Evolutionary conservation across 176 grass and related monocot species (phyloP), one percentile per base, ranked within the genome.

Genomic region (Cenchrus fungigraminus): DNA sequence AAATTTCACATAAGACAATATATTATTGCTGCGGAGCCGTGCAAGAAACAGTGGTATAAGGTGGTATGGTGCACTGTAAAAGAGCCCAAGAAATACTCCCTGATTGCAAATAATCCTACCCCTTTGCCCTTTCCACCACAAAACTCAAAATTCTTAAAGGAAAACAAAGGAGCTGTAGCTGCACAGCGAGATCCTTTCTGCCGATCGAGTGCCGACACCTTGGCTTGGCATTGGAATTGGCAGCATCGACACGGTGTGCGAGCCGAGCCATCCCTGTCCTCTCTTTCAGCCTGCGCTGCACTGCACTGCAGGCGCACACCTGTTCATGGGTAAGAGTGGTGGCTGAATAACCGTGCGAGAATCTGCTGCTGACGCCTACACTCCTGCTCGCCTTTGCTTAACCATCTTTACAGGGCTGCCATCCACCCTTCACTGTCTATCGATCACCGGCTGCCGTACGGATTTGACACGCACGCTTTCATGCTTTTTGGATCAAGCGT

Each of bases 341-440:
- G 25, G 47, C 65, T 57, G 73, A 75, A 22, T 69, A 68, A 69
- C 40, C n/a, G 16, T 78, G 54, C 51, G 77, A 46, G 64, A 51
- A 42, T 50, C 65, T 70, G 65, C 25, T 71, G 37, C 25, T 71
- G 37, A 37, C 28, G 28, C 52, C 29, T 52, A 37, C 59, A 37
- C 59, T 62, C n/a, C 64, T 16, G 7, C 65, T 70, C 42, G 40
- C 34, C 59, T 71, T 17, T 52, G 19, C 29, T 14, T n/a, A 10
- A 40, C 16, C 73, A 70, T 69, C 67, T 85, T 68, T 45, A 77
- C n/a, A 77, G 75, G 63, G 83, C 83, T 85, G 73, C 82, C 17
- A 45, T 55, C 20, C 54, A 70, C 60, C 47, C 49, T 76, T 66
- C 62, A 76, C 53, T 76, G 50, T 74, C 72, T 34, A 32, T 58